phyloP scores from a whole-genome alignment of 2,329 filamentous ascomycete genomes.

The Arthrinium puccinioides region DNA sequence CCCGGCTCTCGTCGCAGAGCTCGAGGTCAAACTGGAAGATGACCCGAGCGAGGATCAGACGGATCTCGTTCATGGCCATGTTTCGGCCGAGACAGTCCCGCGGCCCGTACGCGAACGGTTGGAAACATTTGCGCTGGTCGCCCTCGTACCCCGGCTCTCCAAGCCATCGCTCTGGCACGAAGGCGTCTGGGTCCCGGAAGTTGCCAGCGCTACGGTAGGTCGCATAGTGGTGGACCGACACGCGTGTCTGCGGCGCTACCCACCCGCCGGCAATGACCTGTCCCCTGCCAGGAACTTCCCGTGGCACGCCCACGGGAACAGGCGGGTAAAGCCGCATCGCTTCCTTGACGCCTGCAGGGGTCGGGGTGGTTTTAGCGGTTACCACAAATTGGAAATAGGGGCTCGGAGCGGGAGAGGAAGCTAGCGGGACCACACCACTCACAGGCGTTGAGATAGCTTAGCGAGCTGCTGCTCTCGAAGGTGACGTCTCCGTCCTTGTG shows the following conservation, averaged over 20 bases:
- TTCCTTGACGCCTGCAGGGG: constrained; percentile 11
- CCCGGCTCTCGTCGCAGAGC: constrained; percentile 1
- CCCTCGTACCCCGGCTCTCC: constrained; percentile 6
- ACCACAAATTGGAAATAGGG: too few relatives aligned
- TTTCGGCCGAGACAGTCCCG: constrained; percentile 13
- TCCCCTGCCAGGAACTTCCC: constrained; percentile 15
- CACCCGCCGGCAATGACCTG: constrained; percentile 8
- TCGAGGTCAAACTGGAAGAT: constrained; percentile 8
- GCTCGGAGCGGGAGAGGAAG: too few relatives aligned
- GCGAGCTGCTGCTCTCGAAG: constrained; percentile 10
- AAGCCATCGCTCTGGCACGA: constrained; percentile 12
- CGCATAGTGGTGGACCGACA: constrained; percentile 11
- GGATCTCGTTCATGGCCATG: constrained; percentile 10
- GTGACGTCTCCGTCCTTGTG: constrained; percentile 16
- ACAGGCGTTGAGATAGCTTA: constrained; percentile 18
- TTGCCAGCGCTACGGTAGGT: constrained; percentile 7
- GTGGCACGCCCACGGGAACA: constrained; percentile 11
- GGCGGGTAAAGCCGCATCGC: constrained; percentile 15
- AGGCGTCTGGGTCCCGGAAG: constrained; percentile 7
- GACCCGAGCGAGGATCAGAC: constrained; percentile 5
- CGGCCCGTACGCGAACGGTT: constrained; percentile 9
- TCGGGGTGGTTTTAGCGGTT: too few relatives aligned
- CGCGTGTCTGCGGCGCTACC: constrained; percentile 9
- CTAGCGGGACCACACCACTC: too few relatives aligned
- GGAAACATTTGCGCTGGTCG: constrained; percentile 6